Percentiles rank a stretch among this genome's conserved stretches.
Conservation (phyloP, 176 grass and related monocot genomes). For the Hordeum marinum region DNA sequence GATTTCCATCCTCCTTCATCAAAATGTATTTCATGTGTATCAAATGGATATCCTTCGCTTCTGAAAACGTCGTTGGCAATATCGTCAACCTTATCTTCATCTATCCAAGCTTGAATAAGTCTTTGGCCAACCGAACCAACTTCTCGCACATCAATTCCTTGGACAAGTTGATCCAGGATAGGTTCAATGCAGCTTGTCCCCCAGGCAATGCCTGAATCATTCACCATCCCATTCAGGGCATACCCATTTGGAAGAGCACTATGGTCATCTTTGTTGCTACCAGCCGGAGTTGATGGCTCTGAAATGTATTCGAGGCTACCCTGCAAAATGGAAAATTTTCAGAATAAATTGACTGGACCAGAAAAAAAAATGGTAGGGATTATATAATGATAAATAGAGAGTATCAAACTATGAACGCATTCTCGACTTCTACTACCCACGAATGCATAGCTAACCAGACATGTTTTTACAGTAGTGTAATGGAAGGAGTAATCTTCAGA, state of each 20-base stretch:
- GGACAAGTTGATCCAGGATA: constrained; percentile 59
- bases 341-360: constrained; percentile 4
- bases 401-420: background rate
- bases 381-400: background rate
- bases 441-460: background rate
- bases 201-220: constrained; percentile 41
- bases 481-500: background rate
- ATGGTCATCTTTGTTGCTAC: constrained; percentile 43
- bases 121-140: constrained; percentile 61
- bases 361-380: background rate
- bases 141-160: constrained; percentile 40
- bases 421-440: background rate
- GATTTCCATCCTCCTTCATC: constrained; percentile 54
- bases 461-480: constrained; percentile 5
- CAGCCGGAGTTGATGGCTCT: constrained; percentile 52
- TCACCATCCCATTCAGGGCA: constrained; percentile 42
- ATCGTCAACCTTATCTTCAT: constrained; percentile 66
- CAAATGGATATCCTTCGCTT: constrained; percentile 40
- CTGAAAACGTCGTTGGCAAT: constrained; percentile 36
- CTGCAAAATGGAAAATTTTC: constrained; percentile 25
- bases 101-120: constrained; percentile 68
- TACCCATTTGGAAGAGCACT: constrained; percentile 42
- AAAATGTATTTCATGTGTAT: constrained; percentile 49
- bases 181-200: constrained; percentile 60
- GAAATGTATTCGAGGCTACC: constrained; percentile 67